Evolutionary conservation across 140 eudicot species (phyloP), one percentile per base, ranked within the genome.

Genomic region (Oenanthe javanica): DNA sequence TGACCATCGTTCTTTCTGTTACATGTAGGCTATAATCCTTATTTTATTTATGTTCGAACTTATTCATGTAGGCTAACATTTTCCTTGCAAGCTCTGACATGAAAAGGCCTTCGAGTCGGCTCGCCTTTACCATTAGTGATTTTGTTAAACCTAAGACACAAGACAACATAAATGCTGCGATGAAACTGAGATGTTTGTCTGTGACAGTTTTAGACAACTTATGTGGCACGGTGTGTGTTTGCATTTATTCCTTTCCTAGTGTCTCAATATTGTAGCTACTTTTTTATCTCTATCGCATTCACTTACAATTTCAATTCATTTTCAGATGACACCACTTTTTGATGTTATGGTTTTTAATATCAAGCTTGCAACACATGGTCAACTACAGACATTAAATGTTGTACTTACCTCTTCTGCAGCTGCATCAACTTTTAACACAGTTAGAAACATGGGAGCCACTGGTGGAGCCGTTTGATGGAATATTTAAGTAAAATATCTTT

Each of bases 371-470:
- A 88, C 95, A 54, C 99, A 96, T 88, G 99, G 99, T 80, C 91
- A 85, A 73, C 84, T 83, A 47, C 97, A 96, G 71, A 96, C 93
- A 66, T 90, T 96, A 96, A 96, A 91, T 85, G 97, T 98, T 55
- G 98, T 93, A 61, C 81, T 96, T 73, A 82, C 93, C 59, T 93
- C 97, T 83, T 91, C 98, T 14, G 86, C 93, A 82, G 96, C 97
- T 85, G 97, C 97, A 43, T 96, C 99, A 86, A 89, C 97, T 49
- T 96, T 96, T 83, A 96, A 96, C 86, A 78, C 89, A 91, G 48
- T 84, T 96, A 77, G 99, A 93, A 81, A 90, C 98, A 15, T 96
- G 99, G 99, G 99, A 96, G 86, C 99, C 99, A 80, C 90, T 96
- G 8, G 91, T 96, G 83, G 99, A 96, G 86, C 98, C 99, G 45